Conservation (phyloP, 202 grass and related monocot genomes). For the Hordeum pubiflorum region DNA sequence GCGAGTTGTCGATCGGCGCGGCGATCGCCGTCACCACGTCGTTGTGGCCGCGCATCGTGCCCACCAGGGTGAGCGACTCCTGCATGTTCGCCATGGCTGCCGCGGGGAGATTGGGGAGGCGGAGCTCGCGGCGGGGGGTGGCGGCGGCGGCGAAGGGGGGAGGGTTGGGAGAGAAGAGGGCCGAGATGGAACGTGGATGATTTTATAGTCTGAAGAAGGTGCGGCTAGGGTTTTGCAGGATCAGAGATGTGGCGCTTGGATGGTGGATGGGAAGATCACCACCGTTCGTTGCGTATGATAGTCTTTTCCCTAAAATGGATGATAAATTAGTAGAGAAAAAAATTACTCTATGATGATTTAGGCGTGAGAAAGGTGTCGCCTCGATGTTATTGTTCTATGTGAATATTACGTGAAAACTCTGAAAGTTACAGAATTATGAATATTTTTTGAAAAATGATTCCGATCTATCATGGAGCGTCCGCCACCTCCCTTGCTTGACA, state of each 20-base stretch:
- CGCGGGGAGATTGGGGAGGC: not conserved
- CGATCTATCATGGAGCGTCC: no score
- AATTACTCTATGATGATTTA: no score
- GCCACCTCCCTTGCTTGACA: no score
- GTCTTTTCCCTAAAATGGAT: not conserved
- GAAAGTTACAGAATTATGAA: not conserved
- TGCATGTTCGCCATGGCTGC: slow-evolving; percentile 37
- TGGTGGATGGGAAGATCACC: not conserved
- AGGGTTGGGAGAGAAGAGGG: not conserved
- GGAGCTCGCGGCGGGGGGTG: not conserved
- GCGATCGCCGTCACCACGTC: slow-evolving; percentile 82
- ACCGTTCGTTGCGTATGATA: slow-evolving; percentile 2
- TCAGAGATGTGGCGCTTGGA: not conserved
- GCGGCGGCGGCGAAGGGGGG: slow-evolving; percentile 5
- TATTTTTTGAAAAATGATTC: no score
- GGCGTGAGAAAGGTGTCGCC: not conserved
- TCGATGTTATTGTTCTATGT: not conserved
- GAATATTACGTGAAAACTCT: not conserved
- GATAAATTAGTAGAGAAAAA: not conserved
- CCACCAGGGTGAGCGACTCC: slow-evolving; percentile 57
- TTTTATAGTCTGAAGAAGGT: slow-evolving; percentile 25
- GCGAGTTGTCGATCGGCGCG: slow-evolving; percentile 61
- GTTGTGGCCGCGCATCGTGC: slow-evolving; percentile 68
- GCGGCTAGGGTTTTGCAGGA: slow-evolving; percentile 38
- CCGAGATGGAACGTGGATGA: not conserved